Percentiles rank a stretch among this genome's conserved stretches.
Conservation (phyloP, 2,329 filamentous ascomycete genomes). For the Dactylellina sp. region DNA sequence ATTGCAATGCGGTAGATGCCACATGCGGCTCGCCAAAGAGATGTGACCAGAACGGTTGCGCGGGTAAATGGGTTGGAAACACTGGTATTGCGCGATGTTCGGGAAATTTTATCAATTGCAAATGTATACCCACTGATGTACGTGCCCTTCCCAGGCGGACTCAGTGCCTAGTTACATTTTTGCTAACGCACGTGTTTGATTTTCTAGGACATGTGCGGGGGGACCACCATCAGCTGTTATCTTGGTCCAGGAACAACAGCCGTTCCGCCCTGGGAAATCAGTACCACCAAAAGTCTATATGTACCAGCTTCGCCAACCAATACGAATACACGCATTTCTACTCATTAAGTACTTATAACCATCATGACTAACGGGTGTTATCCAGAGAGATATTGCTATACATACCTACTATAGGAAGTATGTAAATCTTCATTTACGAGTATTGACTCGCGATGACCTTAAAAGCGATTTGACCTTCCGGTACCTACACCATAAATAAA, state of each 20-base stretch:
- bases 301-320: background rate
- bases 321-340: too few species aligned
- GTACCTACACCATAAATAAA: too few species aligned
- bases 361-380: too few species aligned
- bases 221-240: background rate
- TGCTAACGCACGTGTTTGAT: background rate
- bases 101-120: slow-evolving; percentile 31
- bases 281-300: background rate
- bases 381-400: too few species aligned
- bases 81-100: slow-evolving; percentile 16
- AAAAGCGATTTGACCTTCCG: too few species aligned
- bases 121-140: slow-evolving; percentile 14
- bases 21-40: slow-evolving; percentile 25
- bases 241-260: background rate
- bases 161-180: background rate
- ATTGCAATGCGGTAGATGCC: slow-evolving; percentile 30
- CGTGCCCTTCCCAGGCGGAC: too few species aligned
- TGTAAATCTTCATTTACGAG: too few species aligned
- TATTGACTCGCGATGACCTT: too few species aligned
- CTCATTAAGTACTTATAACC: too few species aligned
- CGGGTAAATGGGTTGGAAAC: slow-evolving; percentile 26
- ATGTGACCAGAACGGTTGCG: slow-evolving; percentile 25
- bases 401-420: too few species aligned
- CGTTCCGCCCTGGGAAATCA: slow-evolving; percentile 1
- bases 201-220: background rate